Evolutionary conservation across 176 grass and related monocot genomes (phyloP).

Genomic region (Cymbopogon citratus): DNA sequence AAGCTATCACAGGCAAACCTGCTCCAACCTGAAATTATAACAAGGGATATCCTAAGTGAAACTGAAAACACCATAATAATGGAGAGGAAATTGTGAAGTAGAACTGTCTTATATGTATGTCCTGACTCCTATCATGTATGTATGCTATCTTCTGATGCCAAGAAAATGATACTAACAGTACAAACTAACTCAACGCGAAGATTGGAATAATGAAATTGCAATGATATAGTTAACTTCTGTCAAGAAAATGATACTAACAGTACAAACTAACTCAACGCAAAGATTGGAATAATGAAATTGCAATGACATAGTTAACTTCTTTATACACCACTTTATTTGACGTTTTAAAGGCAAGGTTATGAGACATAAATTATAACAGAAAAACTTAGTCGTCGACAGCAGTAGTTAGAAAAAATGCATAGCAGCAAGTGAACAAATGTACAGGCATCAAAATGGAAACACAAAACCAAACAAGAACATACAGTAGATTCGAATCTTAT

Average conservation of each 20-base stretch:
- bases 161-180: neutral
- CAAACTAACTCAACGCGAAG: neutral
- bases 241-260: neutral
- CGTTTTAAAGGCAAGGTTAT: neutral
- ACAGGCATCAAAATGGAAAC: neutral
- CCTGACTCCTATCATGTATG: neutral
- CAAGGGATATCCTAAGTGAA: neutral
- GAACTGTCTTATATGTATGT: neutral
- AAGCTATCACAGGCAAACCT: constrained; percentile 88
- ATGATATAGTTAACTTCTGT: neutral
- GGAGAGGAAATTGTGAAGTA: neutral
- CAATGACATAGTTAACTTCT: neutral
- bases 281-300: neutral
- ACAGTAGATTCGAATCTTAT: constrained; percentile 96
- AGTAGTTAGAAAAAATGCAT: neutral
- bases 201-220: neutral
- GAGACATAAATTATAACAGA: neutral
- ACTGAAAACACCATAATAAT: constrained; percentile 1
- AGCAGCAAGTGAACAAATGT: neutral
- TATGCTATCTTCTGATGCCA: neutral
- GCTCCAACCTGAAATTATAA: constrained; percentile 71
- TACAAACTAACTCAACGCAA: neutral
- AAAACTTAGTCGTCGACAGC: neutral
- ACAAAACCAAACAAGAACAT: constrained; percentile 17
- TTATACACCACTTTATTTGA: neutral